Conservation (phyloP, 192 early-diverging fungal species). For the Gigaspora rosea region DNA sequence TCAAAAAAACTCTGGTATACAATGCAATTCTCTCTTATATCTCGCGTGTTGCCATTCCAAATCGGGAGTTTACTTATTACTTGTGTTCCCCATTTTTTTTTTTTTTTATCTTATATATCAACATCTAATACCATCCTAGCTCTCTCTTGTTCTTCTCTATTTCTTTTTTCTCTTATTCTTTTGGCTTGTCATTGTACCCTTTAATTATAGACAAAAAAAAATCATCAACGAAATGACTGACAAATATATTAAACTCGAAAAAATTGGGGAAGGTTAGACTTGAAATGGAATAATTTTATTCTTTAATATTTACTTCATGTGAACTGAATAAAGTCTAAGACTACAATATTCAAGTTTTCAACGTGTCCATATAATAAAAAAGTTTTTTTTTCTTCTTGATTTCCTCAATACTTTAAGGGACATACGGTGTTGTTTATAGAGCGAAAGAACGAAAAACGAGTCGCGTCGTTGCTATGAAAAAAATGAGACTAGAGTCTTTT, state of each 20-base stretch:
- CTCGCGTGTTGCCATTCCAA: slow-evolving; percentile 21
- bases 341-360: background rate
- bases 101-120: background rate
- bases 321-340: background rate
- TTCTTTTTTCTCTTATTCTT: background rate
- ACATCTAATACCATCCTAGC: background rate
- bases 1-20: too few species aligned
- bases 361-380: background rate
- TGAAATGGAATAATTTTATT: background rate
- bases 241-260: slow-evolving; percentile 71
- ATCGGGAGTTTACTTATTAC: slow-evolving; percentile 1
- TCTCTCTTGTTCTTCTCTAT: background rate
- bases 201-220: background rate
- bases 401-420: slow-evolving; percentile 51
- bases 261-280: slow-evolving; percentile 61
- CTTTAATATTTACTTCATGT: too few species aligned
- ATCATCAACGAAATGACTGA: slow-evolving; percentile 31
- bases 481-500: slow-evolving; percentile 69
- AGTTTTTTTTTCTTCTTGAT: background rate
- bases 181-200: too few species aligned
- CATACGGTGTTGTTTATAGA: slow-evolving; percentile 83
- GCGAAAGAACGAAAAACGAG: slow-evolving; percentile 58
- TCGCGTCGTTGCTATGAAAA: slow-evolving; percentile 73
- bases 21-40: background rate
- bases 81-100: background rate